These are phyloP conservation scores for Aspergillus pseudotamarii DNA, from an alignment of 2,329 filamentous ascomycete genomes.

Conservation along the genomic window DNA sequence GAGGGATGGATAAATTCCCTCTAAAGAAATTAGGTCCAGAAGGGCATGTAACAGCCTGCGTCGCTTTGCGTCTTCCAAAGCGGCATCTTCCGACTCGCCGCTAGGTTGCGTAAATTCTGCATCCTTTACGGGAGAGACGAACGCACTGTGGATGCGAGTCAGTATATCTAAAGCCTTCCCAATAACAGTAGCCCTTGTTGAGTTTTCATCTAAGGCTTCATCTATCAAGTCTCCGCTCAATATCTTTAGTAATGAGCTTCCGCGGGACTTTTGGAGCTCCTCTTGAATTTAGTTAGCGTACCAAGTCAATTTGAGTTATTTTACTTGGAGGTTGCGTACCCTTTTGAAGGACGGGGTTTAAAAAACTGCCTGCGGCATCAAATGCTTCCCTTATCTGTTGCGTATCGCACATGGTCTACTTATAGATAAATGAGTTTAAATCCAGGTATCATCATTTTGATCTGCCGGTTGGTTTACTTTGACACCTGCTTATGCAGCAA, in stretches of 20 bases:
- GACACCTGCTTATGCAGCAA: slow-evolving; percentile 2
- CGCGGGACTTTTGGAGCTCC: slow-evolving; percentile 40
- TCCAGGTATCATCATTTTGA: slow-evolving; percentile 2
- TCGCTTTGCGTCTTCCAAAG: slow-evolving; percentile 45
- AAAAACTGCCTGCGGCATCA: slow-evolving; percentile 36
- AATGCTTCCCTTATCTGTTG: slow-evolving; percentile 34
- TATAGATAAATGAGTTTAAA: neutral
- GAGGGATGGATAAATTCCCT: slow-evolving; percentile 49
- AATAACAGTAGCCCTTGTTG: slow-evolving; percentile 33
- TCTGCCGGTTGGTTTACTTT: neutral
- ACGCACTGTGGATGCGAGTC: slow-evolving; percentile 37
- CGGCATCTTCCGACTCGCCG: slow-evolving; percentile 28
- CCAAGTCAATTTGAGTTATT: slow-evolving; percentile 4
- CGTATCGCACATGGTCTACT: slow-evolving; percentile 31
- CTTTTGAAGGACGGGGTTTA: slow-evolving; percentile 44
- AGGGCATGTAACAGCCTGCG: slow-evolving; percentile 44
- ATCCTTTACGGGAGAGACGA: slow-evolving; percentile 28
- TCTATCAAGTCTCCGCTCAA: slow-evolving; percentile 23
- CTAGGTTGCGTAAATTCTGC: slow-evolving; percentile 4
- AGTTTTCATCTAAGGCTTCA: slow-evolving; percentile 18
- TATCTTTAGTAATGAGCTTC: slow-evolving; percentile 39
- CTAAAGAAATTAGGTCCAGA: slow-evolving; percentile 47
- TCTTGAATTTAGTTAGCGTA: slow-evolving; percentile 40
- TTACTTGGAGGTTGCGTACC: slow-evolving; percentile 35
- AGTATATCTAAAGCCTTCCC: slow-evolving; percentile 38